These are phyloP conservation scores for Domatiomyces catenatus DNA, from an alignment of 2,329 filamentous ascomycete species.

Conservation along the genomic window DNA sequence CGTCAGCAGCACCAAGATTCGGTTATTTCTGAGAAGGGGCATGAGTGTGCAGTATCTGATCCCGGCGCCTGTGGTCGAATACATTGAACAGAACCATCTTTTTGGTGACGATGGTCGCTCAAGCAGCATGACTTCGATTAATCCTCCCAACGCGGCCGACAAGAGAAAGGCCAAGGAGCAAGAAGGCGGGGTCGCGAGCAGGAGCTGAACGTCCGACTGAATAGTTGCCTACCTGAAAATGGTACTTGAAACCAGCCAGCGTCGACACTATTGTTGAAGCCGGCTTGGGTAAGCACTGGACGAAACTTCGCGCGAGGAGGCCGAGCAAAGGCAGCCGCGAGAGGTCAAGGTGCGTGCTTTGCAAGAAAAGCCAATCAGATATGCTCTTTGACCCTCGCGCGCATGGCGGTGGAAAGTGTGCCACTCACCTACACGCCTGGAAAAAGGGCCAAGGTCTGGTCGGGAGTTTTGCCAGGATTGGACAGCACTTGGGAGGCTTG, in stretches of 20 bases:
- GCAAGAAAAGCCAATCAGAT: background rate
- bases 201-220: background rate
- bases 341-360: background rate
- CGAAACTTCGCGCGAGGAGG: background rate
- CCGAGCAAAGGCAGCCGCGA: background rate
- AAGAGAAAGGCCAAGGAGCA: constrained; percentile 14
- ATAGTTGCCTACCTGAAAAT: background rate
- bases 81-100: constrained; percentile 52
- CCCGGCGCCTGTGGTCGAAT: constrained; percentile 58
- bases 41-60: constrained; percentile 70
- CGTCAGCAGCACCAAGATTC: constrained; percentile 67
- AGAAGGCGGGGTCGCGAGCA: constrained; percentile 1
- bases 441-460: too few species aligned
- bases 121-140: constrained; percentile 11
- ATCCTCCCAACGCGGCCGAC: constrained; percentile 2
- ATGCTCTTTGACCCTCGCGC: too few species aligned
- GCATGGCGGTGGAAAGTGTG: too few species aligned
- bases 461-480: too few species aligned
- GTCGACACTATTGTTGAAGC: background rate
- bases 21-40: constrained; percentile 60
- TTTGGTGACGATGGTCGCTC: constrained; percentile 39
- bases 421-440: too few species aligned
- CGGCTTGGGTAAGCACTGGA: background rate
- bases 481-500: too few species aligned
- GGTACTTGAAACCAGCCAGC: background rate